Percentiles rank a stretch among this genome's conserved stretches.
These are phyloP conservation scores for Prunus dulcis DNA, from an alignment of 306 rosid species.

Conservation along the genomic window DNA sequence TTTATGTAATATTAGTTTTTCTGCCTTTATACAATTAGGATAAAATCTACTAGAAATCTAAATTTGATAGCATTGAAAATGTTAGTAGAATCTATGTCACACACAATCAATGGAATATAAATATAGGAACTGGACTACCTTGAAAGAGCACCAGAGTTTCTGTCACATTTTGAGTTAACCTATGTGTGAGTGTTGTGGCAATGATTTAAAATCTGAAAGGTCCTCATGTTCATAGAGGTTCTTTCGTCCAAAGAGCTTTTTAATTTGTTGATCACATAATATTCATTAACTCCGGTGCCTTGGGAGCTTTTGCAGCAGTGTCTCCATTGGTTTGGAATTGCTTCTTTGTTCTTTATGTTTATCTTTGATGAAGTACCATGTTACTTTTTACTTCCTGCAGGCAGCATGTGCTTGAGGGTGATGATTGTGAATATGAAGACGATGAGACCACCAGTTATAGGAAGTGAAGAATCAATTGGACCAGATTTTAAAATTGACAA, in stretches of 20 bases:
- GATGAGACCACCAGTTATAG: conserved; percentile 2
- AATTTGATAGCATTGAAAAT: not conserved
- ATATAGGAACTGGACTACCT: not conserved
- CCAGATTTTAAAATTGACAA: not conserved
- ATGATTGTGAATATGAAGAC: conserved; percentile 30
- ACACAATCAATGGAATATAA: not conserved
- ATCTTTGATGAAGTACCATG: conserved; percentile 1
- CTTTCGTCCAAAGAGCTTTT: not conserved
- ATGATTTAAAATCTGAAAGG: no score
- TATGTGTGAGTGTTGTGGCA: no score
- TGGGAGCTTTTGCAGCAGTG: not conserved
- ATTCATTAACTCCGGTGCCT: not conserved
- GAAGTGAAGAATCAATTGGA: conserved; percentile 22
- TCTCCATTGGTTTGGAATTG: not conserved
- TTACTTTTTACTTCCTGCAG: conserved; percentile 33
- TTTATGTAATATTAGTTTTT: not conserved
- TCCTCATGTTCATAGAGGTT: not conserved
- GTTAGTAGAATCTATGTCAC: not conserved
- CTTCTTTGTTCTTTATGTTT: not conserved
- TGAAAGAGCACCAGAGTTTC: not conserved
- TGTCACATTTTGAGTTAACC: no score
- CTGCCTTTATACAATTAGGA: not conserved
- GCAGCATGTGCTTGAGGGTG: conserved; percentile 51
- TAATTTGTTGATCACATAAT: not conserved
- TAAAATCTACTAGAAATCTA: not conserved